Evolutionary conservation across 2,329 filamentous ascomycete species (phyloP).

Genomic region (Pseudogymnoascus verrucosus): DNA sequence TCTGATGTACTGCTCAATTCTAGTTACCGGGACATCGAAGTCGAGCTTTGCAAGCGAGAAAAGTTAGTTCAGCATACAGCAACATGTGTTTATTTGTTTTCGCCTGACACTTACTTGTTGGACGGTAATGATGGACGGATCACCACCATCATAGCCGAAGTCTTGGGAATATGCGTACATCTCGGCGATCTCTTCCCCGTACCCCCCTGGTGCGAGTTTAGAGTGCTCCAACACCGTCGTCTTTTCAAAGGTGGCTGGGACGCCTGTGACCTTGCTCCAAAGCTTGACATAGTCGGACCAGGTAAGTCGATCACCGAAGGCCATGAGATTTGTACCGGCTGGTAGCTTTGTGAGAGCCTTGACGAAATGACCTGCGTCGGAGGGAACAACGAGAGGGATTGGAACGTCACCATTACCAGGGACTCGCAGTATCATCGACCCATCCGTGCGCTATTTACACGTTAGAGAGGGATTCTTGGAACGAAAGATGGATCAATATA

Average conservation of each 20-base stretch:
- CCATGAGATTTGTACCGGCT: slow-evolving; percentile 19
- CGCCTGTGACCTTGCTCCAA: slow-evolving; percentile 17
- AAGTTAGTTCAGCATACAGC: not conserved
- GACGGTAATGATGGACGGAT: slow-evolving; percentile 21
- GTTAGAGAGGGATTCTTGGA: not conserved
- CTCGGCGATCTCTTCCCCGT: slow-evolving; percentile 29
- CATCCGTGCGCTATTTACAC: slow-evolving; percentile 13
- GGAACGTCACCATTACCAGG: slow-evolving; percentile 12
- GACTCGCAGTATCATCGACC: slow-evolving; percentile 13
- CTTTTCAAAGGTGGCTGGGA: slow-evolving; percentile 12
- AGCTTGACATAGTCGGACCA: slow-evolving; percentile 15
- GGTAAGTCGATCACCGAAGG: slow-evolving; percentile 15
- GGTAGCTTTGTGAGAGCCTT: slow-evolving; percentile 17
- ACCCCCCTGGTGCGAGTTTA: slow-evolving; percentile 22
- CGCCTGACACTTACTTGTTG: slow-evolving; percentile 15
- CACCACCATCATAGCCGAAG: slow-evolving; percentile 31
- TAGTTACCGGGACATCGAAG: slow-evolving; percentile 4
- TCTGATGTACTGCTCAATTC: slow-evolving; percentile 10
- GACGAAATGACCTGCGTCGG: slow-evolving; percentile 27
- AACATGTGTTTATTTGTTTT: not conserved
- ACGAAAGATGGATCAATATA: not conserved
- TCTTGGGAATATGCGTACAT: slow-evolving; percentile 19
- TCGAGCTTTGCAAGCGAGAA: not conserved
- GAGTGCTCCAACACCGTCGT: slow-evolving; percentile 20
- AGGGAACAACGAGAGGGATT: slow-evolving; percentile 24